phyloP scores from a whole-genome alignment of 805 yeast genomes.

The Candida maesae region DNA sequence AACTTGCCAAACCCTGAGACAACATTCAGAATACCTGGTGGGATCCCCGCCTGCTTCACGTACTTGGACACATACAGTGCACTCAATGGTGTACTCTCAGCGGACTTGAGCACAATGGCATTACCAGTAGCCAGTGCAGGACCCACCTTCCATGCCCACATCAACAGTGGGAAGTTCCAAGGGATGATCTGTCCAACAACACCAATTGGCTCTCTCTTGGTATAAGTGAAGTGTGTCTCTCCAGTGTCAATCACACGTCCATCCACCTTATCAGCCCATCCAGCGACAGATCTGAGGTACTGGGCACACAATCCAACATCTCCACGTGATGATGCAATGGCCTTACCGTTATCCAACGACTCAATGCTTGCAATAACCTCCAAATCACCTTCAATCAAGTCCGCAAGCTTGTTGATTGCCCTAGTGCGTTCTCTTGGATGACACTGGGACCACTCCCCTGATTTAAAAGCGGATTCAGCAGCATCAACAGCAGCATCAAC shows the following conservation, averaged over 20 bases:
- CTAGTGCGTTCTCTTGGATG: slow-evolving; percentile 68
- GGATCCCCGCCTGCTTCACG: slow-evolving; percentile 79
- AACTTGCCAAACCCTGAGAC: slow-evolving; percentile 83
- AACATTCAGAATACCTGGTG: slow-evolving; percentile 87
- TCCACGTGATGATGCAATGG: slow-evolving; percentile 63
- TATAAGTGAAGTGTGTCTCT: slow-evolving; percentile 65
- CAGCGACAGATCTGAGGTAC: slow-evolving; percentile 81
- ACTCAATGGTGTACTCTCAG: slow-evolving; percentile 89
- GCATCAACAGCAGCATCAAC: slow-evolving; percentile 79
- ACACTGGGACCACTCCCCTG: slow-evolving; percentile 68
- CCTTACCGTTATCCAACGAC: slow-evolving; percentile 87
- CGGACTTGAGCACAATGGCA: slow-evolving; percentile 82
- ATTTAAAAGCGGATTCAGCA: slow-evolving; percentile 70
- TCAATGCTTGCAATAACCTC: slow-evolving; percentile 78
- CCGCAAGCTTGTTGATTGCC: slow-evolving; percentile 69
- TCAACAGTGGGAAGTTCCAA: slow-evolving; percentile 94
- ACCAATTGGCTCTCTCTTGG: slow-evolving; percentile 87
- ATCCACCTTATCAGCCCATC: slow-evolving; percentile 83
- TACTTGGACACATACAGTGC: slow-evolving; percentile 72
- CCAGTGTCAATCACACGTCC: slow-evolving; percentile 80
- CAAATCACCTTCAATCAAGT: slow-evolving; percentile 64
- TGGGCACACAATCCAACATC: slow-evolving; percentile 69
- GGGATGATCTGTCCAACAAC: slow-evolving; percentile 96
- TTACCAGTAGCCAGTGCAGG: slow-evolving; percentile 93
- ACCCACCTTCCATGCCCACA: slow-evolving; percentile 94